Evolutionary conservation across 495 filamentous ascomycete genomes (phyloP), one percentile per base, ranked within the genome.

Genomic region (Geoglossum glabrum): DNA sequence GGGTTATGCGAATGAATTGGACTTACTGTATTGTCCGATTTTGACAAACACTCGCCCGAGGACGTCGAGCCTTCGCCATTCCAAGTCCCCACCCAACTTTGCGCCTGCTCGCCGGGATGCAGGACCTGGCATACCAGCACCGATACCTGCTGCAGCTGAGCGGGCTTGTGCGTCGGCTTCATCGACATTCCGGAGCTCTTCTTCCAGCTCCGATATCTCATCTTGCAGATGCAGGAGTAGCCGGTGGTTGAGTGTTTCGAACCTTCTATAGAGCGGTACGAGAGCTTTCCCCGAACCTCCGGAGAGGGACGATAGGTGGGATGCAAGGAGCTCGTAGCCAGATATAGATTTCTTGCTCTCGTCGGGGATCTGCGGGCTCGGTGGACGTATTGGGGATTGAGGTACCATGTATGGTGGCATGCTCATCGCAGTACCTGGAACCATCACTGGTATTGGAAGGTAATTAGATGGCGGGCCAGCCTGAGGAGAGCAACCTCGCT

Each of bases 211-310:
- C 1, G 79, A 74, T 40, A 94, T 79, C 65, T 94, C 87, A 64
- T 92, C 86, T 69, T 94, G 90, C 0, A 96, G 77, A 64, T 92
- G 80, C 1, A 96, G 73, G 2, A 96, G 74, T 13, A 94, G 72
- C 19, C 90, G 82, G 65, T 94, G 87, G 63, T 95, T 94, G 4
- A 95, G 70, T 9, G 77, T 74, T 64, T 85, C 84, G 63, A 96
- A 96, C 59, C 84, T 84, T 36, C 89, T 82, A 68, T 93, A 95
- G 17, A 96, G 77, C 7, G 86, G 86, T 50, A 50, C 26, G 46
- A 50, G 21, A 3, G 21, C 25, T 17, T 50, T 28, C 6, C 46
- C 26, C 1, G 46, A 25, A 25, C 46, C 46, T 40, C 36, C 36
- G 36, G 10, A 40, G 36, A 7, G 5, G 17, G 36, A 40, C 7